Evolutionary conservation across 1,139 yeast species (phyloP).

Genomic region (Sugiyamaella paludigena): DNA sequence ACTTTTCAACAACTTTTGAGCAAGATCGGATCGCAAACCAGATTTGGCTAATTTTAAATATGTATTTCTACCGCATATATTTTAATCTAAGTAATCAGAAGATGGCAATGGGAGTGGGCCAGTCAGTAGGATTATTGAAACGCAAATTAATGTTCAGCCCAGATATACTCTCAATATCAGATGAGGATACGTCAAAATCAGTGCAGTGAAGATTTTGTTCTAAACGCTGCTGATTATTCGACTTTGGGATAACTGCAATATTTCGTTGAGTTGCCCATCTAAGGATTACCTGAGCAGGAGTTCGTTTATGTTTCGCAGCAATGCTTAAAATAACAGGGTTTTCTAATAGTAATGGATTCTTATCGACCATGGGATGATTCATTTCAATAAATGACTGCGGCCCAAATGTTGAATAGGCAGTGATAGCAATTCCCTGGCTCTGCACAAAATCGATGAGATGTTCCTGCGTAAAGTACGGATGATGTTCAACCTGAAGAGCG

Average conservation of each 20-base stretch:
- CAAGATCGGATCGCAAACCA: too few species aligned
- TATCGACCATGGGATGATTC: conserved; percentile 49
- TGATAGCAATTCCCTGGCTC: conserved; percentile 58
- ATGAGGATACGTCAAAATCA: conserved; percentile 52
- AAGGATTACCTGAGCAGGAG: conserved; percentile 61
- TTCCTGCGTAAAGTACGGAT: conserved; percentile 82
- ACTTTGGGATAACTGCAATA: conserved; percentile 69
- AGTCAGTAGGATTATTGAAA: conserved; percentile 82
- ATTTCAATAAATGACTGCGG: conserved; percentile 62
- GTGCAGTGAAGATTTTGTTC: conserved; percentile 55
- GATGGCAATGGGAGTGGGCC: conserved; percentile 57
- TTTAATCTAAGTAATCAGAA: conserved; percentile 32
- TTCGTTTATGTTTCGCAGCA: conserved; percentile 52
- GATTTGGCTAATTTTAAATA: too few species aligned
- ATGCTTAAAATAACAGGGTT: conserved; percentile 48
- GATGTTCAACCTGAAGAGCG: conserved; percentile 84
- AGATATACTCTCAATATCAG: conserved; percentile 44
- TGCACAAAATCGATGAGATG: conserved; percentile 62
- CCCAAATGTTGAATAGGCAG: conserved; percentile 74
- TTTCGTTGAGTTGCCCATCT: conserved; percentile 73
- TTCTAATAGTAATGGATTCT: conserved; percentile 54
- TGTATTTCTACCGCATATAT: background rate
- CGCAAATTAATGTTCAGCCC: conserved; percentile 65
- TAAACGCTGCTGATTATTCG: conserved; percentile 55
- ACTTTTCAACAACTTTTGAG: too few species aligned